phyloP scores from a whole-genome alignment of 2,329 filamentous ascomycete species.

The Epichloe sylvatica region DNA sequence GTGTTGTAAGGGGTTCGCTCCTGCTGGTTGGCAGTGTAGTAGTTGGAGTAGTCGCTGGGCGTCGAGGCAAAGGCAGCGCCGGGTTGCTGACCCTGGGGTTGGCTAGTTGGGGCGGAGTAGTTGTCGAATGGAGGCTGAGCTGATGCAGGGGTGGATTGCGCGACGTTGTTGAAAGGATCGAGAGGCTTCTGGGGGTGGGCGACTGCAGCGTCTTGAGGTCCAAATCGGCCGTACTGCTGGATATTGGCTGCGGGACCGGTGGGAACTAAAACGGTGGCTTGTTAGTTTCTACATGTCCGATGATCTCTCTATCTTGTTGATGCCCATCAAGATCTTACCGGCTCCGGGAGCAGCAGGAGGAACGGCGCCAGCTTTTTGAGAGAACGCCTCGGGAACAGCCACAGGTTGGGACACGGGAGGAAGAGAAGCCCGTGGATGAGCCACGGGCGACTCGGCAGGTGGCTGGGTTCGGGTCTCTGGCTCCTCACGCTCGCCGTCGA shows the following conservation, averaged over 20 bases:
- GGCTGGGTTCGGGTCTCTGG: conserved; percentile 88
- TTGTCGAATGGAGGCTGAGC: conserved; percentile 45
- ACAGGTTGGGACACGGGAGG: conserved; percentile 54
- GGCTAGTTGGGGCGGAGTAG: conserved; percentile 44
- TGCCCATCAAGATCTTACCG: conserved; percentile 14
- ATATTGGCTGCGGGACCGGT: conserved; percentile 35
- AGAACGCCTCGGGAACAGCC: conserved; percentile 40
- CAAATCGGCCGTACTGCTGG: conserved; percentile 59
- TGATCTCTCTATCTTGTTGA: conserved; percentile 8
- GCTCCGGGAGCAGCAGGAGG: conserved; percentile 16
- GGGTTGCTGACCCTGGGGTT: conserved; percentile 43
- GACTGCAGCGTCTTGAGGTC: conserved; percentile 44
- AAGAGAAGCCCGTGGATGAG: conserved; percentile 72
- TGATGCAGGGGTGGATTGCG: conserved; percentile 47
- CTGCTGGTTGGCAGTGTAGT: conserved; percentile 66
- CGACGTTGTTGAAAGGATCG: conserved; percentile 54
- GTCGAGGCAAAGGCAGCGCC: conserved; percentile 59
- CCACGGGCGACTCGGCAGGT: conserved; percentile 79
- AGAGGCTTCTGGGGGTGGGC: conserved; percentile 61
- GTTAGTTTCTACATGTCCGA: conserved; percentile 7
- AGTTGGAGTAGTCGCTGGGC: conserved; percentile 67
- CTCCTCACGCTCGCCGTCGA: conserved; percentile 90
- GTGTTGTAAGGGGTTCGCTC: conserved; percentile 69
- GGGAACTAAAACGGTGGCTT: conserved; percentile 13
- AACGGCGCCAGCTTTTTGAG: conserved; percentile 39